Conservation (phyloP, 2,329 filamentous ascomycete genomes). For the Didymella pinodella region DNA sequence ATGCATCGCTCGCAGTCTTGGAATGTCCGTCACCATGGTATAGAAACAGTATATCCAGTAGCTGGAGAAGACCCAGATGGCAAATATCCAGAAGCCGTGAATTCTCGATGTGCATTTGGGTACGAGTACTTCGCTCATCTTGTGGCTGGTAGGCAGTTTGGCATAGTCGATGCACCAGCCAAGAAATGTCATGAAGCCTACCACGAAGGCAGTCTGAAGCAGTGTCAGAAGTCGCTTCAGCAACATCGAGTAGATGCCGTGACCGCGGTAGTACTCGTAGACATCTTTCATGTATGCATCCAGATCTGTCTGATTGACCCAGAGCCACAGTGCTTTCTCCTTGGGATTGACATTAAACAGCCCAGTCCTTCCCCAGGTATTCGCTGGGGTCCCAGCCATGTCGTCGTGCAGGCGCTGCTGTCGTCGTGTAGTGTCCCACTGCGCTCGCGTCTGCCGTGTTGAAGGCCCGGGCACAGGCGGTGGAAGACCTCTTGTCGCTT, state of each 20-base stretch:
- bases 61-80: slow-evolving; percentile 84
- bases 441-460: slow-evolving; percentile 54
- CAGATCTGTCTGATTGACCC: slow-evolving; percentile 89
- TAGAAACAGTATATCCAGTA: slow-evolving; percentile 85
- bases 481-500: slow-evolving; percentile 41
- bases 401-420: slow-evolving; percentile 56
- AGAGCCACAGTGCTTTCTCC: slow-evolving; percentile 88
- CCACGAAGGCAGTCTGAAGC: slow-evolving; percentile 82
- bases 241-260: slow-evolving; percentile 85
- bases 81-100: slow-evolving; percentile 77
- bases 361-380: slow-evolving; percentile 34
- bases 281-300: slow-evolving; percentile 87
- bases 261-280: slow-evolving; percentile 84
- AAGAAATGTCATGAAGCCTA: slow-evolving; percentile 82
- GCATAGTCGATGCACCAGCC: slow-evolving; percentile 86
- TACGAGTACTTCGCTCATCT: slow-evolving; percentile 68
- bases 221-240: slow-evolving; percentile 75
- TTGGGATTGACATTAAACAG: slow-evolving; percentile 62
- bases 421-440: slow-evolving; percentile 60
- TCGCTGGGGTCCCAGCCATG: slow-evolving; percentile 22
- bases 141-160: slow-evolving; percentile 72
- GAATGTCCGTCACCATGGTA: slow-evolving; percentile 75
- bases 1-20: slow-evolving; percentile 77
- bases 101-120: slow-evolving; percentile 77
- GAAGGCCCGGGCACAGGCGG: slow-evolving; percentile 55